Base-by-base conservation (phyloP, 2,329 filamentous ascomycete species). In the Madurella fahalii region DNA sequence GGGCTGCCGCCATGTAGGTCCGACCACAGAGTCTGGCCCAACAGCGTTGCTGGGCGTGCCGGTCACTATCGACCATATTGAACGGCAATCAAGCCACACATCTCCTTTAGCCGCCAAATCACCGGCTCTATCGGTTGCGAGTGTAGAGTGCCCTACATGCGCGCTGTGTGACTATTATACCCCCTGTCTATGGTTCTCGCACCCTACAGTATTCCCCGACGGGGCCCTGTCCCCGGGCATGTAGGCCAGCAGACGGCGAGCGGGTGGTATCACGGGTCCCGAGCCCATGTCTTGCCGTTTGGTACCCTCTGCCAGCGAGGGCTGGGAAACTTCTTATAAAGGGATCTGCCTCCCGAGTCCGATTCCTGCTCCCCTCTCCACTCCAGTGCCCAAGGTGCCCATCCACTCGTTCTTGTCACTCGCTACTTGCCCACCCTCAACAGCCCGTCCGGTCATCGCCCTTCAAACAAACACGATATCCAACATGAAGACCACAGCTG, bases 371-470 rank as follows among this genome's bases (percentile, higher is more conserved):
- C 52, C 48, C 34, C 30, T 42, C 47, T 49, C 40, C 54, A 47
- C 54, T 49, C 30, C 53, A 61, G 61, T 60, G 53, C 63, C 61
- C 45, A 49, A 52, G 58, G 56, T 57, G 58, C 4, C 62, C 56
- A 54, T 61, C 40, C 62, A 51, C 53, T 64, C 61, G 59, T 60
- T 63, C 50, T 40, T 41, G 50, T 62, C 61, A 59, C 58, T 64
- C 61, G 52, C 53, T 59, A 45, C 46, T 54, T 30, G 43, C 43
- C 11, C 11, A 7, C 31, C 25, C 32, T 57, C 48, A 40, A 18
- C 42, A 47, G 41, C 20, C 20, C 41, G n/a, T 20, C 47, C 41
- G 34, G 15, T 7, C 40, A 50, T 46, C 12, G 17, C 40, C 16
- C 13, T 17, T 32, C 30, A 37, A 15, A 45, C 15, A 39, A 50